Evolutionary conservation across 805 yeast genomes (phyloP).

Genomic region (Ogataea paraovalis): DNA sequence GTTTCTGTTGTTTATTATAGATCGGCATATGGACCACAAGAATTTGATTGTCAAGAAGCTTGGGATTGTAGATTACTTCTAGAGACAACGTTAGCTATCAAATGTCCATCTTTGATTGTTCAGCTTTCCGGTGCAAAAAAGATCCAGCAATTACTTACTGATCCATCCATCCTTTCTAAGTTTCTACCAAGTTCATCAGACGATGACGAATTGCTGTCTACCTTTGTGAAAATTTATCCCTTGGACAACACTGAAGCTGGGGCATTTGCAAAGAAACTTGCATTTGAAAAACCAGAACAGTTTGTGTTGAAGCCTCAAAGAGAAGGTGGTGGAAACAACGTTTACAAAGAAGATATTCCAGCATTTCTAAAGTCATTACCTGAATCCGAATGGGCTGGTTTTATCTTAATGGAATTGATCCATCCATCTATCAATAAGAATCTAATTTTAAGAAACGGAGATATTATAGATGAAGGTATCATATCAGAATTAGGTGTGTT

Average conservation of each 20-base stretch:
- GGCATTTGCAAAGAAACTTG: constrained; percentile 55
- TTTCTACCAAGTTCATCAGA: constrained; percentile 34
- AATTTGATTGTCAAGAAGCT: constrained; percentile 58
- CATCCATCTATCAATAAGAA: constrained; percentile 69
- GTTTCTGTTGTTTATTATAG: constrained; percentile 88
- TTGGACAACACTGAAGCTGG: constrained; percentile 71
- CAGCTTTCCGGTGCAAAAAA: constrained; percentile 94
- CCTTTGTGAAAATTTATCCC: constrained; percentile 88
- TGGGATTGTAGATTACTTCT: constrained; percentile 77
- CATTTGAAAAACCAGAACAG: constrained; percentile 60
- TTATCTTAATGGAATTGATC: constrained; percentile 90
- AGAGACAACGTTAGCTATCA: constrained; percentile 76
- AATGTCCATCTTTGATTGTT: constrained; percentile 85
- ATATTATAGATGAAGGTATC: constrained; percentile 64
- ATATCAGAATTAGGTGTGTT: constrained; percentile 90
- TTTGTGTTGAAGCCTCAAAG: constrained; percentile 95
- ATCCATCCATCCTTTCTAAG: constrained; percentile 40
- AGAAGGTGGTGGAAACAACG: constrained; percentile 98
- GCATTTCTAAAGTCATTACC: constrained; percentile 55
- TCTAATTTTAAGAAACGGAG: constrained; percentile 64
- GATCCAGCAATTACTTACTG: constrained; percentile 83
- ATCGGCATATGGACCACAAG: constrained; percentile 83
- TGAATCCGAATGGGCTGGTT: constrained; percentile 79
- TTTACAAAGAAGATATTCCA: constrained; percentile 85
- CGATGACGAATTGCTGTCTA: constrained; percentile 37